These are phyloP conservation scores for Magnusiomyces tetraspermus DNA, from an alignment of 1,139 yeast species.

Conservation along the genomic window DNA sequence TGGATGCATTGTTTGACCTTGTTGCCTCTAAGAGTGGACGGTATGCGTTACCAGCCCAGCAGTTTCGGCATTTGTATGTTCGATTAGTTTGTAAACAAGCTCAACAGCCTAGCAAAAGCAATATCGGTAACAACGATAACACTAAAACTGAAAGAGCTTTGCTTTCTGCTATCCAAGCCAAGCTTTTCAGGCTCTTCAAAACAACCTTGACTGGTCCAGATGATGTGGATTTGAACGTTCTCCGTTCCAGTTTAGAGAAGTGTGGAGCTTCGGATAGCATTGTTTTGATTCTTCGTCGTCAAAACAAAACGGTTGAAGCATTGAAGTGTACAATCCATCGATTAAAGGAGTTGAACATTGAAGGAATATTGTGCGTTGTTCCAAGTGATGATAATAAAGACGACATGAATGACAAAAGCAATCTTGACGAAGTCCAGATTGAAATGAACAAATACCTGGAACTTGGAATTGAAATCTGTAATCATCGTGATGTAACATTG, in stretches of 20 bases:
- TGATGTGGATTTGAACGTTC: constrained; percentile 28
- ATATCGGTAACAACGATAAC: neutral
- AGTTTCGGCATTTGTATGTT: constrained; percentile 24
- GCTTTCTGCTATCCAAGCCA: constrained; percentile 3
- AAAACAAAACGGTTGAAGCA: constrained; percentile 27
- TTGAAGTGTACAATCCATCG: constrained; percentile 29
- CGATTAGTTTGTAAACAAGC: constrained; percentile 19
- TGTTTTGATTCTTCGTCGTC: constrained; percentile 24
- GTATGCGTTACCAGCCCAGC: constrained; percentile 18
- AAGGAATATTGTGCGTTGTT: too few species aligned
- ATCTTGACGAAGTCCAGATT: constrained; percentile 8
- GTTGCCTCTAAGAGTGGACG: constrained; percentile 15
- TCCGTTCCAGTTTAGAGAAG: constrained; percentile 26
- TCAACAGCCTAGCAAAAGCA: too few species aligned
- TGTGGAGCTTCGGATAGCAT: constrained; percentile 26
- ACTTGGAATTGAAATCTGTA: constrained; percentile 25
- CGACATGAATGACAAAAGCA: neutral
- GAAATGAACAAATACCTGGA: constrained; percentile 20
- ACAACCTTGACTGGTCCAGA: constrained; percentile 19
- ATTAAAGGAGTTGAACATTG: constrained; percentile 19
- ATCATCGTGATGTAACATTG: constrained; percentile 12
- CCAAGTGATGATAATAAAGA: neutral
- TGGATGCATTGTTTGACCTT: constrained; percentile 19
- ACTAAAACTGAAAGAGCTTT: constrained; percentile 7
- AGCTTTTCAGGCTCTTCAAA: constrained; percentile 21